phyloP scores from a whole-genome alignment of 495 filamentous ascomycete species.

The Aspergillus mulundensis region DNA sequence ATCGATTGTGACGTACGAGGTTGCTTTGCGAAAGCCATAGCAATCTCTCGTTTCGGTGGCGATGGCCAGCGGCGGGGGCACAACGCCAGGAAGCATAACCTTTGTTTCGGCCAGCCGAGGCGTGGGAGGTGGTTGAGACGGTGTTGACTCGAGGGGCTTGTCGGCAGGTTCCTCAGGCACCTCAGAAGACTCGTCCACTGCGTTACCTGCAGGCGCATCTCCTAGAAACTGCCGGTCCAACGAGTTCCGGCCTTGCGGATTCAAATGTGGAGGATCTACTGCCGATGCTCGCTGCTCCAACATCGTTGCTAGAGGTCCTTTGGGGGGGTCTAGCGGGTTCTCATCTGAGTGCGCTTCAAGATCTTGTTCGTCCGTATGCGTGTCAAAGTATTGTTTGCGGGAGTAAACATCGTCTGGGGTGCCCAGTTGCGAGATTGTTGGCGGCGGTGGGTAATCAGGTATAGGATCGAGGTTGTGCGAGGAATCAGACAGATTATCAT shows the following conservation, averaged over 20 bases:
- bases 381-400: neutral
- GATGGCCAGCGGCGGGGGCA: slow-evolving; percentile 33
- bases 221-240: slow-evolving; percentile 2
- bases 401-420: slow-evolving; percentile 13
- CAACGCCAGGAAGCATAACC: slow-evolving; percentile 38
- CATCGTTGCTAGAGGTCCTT: neutral
- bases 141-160: slow-evolving; percentile 19
- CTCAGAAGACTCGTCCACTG: neutral
- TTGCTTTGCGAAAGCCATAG: slow-evolving; percentile 90
- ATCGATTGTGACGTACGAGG: slow-evolving; percentile 66
- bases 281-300: neutral
- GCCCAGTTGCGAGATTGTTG: slow-evolving; percentile 23
- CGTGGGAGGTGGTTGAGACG: slow-evolving; percentile 16
- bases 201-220: neutral
- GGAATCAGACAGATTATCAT: slow-evolving; percentile 18
- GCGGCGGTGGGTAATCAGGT: slow-evolving; percentile 24
- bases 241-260: neutral
- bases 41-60: slow-evolving; percentile 58
- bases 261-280: neutral
- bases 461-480: slow-evolving; percentile 19
- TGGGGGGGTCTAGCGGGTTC: slow-evolving; percentile 6
- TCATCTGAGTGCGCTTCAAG: slow-evolving; percentile 9
- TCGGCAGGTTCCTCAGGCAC: neutral
- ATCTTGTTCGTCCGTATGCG: slow-evolving; percentile 6
- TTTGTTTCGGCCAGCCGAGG: slow-evolving; percentile 33